These are phyloP conservation scores for Hibiscus syriacus DNA, from an alignment of 345 rosid genomes.

Conservation along the genomic window DNA sequence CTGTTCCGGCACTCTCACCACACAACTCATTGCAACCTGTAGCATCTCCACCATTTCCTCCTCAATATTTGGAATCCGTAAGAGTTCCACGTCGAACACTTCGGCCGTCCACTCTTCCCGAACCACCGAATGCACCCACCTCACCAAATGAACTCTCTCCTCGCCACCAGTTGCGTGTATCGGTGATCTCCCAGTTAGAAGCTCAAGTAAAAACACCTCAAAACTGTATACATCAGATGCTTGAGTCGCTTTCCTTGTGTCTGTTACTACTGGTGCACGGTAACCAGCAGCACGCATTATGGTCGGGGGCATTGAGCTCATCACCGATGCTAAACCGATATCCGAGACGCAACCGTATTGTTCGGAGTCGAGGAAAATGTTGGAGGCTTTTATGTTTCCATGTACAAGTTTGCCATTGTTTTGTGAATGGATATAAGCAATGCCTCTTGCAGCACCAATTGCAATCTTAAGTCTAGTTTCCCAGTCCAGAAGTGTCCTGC, in stretches of 20 bases:
- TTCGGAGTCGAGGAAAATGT: conserved; percentile 59
- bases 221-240: conserved; percentile 77
- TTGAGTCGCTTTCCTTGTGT: conserved; percentile 68
- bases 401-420: conserved; percentile 73
- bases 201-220: conserved; percentile 80
- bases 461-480: conserved; percentile 65
- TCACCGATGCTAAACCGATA: conserved; percentile 58
- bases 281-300: conserved; percentile 61
- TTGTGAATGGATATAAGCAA: conserved; percentile 60
- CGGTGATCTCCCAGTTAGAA: conserved; percentile 78
- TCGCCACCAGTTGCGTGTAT: conserved; percentile 43
- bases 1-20: conserved; percentile 61
- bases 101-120: conserved; percentile 99
- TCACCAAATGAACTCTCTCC: conserved; percentile 68
- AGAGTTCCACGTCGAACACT: conserved; percentile 78
- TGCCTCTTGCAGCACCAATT: conserved; percentile 74
- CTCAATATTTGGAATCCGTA: conserved; percentile 84
- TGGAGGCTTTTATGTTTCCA: conserved; percentile 85
- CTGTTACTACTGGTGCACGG: conserved; percentile 88
- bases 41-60: conserved; percentile 98
- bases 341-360: conserved; percentile 67
- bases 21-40: conserved; percentile 83
- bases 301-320: conserved; percentile 56
- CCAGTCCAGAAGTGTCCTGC: conserved; percentile 63
- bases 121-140: conserved; percentile 95